Conservation (phyloP, 805 yeast genomes). For the Wickerhamiella galacta region DNA sequence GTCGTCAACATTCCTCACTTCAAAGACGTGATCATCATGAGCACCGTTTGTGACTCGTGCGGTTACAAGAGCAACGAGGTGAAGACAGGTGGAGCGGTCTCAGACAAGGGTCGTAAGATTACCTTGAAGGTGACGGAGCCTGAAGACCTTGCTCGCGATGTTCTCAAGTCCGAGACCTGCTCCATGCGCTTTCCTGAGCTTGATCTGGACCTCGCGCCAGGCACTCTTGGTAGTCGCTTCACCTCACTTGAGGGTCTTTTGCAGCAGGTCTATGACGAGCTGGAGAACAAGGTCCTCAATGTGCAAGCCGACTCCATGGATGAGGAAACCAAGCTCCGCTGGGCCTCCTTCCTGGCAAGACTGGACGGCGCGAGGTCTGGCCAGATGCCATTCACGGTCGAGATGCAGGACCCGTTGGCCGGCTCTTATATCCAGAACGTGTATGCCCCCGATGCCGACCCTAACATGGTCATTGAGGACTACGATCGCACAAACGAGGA, state of each 20-base stretch:
- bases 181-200: constrained; percentile 74
- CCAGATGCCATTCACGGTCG: constrained; percentile 56
- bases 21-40: constrained; percentile 93
- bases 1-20: constrained; percentile 93
- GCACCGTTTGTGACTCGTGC: constrained; percentile 80
- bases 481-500: constrained; percentile 77
- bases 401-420: constrained; percentile 90
- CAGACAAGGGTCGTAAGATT: constrained; percentile 64
- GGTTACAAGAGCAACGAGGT: constrained; percentile 96
- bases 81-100: constrained; percentile 95
- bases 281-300: constrained; percentile 67
- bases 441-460: constrained; percentile 97
- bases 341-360: constrained; percentile 63
- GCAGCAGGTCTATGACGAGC: constrained; percentile 75
- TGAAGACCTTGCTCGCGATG: constrained; percentile 87
- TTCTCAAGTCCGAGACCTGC: constrained; percentile 88
- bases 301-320: constrained; percentile 90
- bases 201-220: constrained; percentile 78
- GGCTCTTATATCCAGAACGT: constrained; percentile 92
- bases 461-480: constrained; percentile 84
- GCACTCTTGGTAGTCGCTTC: constrained; percentile 95
- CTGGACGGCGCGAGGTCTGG: constrained; percentile 72
- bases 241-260: constrained; percentile 92
- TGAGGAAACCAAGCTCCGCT: constrained; percentile 51
- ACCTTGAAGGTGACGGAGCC: constrained; percentile 66